These are phyloP conservation scores for Cutaneotrichosporon spelunceum DNA, from an alignment of 1,284 basidiomycete species.

Conservation along the genomic window DNA sequence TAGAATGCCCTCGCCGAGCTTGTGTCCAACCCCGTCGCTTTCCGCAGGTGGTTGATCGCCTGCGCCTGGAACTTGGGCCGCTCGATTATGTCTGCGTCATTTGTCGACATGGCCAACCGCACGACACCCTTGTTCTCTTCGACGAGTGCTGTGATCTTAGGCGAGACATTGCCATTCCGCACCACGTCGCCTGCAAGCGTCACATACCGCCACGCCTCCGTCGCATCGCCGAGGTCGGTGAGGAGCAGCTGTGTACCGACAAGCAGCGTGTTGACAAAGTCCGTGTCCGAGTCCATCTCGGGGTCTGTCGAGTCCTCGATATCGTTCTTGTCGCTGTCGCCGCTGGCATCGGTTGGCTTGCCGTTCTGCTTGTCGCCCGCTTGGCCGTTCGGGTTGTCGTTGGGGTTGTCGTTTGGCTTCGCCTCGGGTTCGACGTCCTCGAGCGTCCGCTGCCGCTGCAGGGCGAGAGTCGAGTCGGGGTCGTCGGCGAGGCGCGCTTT, in stretches of 20 bases:
- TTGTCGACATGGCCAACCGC: slow-evolving; percentile 46
- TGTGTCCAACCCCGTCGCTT: slow-evolving; percentile 59
- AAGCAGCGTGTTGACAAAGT: slow-evolving; percentile 71
- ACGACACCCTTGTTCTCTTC: slow-evolving; percentile 50
- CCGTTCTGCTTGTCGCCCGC: slow-evolving; percentile 26
- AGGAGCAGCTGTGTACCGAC: slow-evolving; percentile 73
- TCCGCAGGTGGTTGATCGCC: slow-evolving; percentile 61
- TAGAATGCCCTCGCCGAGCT: slow-evolving; percentile 65
- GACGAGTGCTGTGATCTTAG: slow-evolving; percentile 33
- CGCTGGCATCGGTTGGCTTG: slow-evolving; percentile 13
- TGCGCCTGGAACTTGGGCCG: slow-evolving; percentile 61
- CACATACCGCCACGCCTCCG: slow-evolving; percentile 50
- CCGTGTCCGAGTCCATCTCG: slow-evolving; percentile 58
- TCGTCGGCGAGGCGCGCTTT: slow-evolving; percentile 67
- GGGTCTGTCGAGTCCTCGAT: no score
- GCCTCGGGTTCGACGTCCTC: slow-evolving; percentile 23
- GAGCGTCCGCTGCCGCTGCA: slow-evolving; percentile 33
- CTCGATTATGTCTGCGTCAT: slow-evolving; percentile 64
- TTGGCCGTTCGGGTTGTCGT: no score
- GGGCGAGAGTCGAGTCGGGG: slow-evolving; percentile 49
- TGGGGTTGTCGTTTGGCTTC: no score
- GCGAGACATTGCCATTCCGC: slow-evolving; percentile 11
- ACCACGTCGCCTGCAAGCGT: slow-evolving; percentile 46
- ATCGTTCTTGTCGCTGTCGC: slow-evolving; percentile 26
- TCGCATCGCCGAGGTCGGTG: slow-evolving; percentile 42